Base-by-base conservation (phyloP, 73 alveolate species). In the Diophrys sp. region DNA sequence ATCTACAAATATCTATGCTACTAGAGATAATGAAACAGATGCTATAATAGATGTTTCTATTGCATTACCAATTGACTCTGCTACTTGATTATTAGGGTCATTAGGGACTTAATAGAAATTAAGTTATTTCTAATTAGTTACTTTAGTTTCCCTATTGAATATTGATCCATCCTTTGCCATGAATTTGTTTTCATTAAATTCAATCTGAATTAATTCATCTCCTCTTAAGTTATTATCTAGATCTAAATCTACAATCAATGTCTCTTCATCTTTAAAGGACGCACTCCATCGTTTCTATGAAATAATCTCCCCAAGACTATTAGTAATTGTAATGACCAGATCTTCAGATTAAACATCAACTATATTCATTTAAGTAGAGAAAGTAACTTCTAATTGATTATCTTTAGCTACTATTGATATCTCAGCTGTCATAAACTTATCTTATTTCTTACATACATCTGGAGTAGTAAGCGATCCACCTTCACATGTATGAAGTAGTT, bases 401-500 rank as follows among this genome's bases (percentile, higher is more conserved):
- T 44, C 62, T 11, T 44, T 44, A 11, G 62, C 18, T 18, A 11
- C 62, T 18, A 18, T 44, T 11, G 18, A 11, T 44, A 44, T 44
- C 62, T 44, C 62, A 11, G 62, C 62, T 11, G 18, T 44, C 18
- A 11, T 11, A 18, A 44, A 44, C 5, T 62, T 28, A 5, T 14
- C 73, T 62, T 5, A 23, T 11, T 23, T 5, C 1, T 67, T 14
- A 67, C 95, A 88, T 14, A n/a, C 72, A 44, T 70, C 80, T 73
- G 57, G 57, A 8, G 77, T 33, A 31, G 85, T 54, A 27, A 54
- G 44, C 24, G 80, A 75, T 1, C 91, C 95, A 34, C 94, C 94
- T 0, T 76, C 14, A 30, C 96, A 89, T 28, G 31, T 57, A 79
- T 80, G 85, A 14, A 90, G 89, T 23, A 28, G 55, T 73, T 88